phyloP scores from a whole-genome alignment of 2,329 filamentous ascomycete species.

The Neurospora sp. region DNA sequence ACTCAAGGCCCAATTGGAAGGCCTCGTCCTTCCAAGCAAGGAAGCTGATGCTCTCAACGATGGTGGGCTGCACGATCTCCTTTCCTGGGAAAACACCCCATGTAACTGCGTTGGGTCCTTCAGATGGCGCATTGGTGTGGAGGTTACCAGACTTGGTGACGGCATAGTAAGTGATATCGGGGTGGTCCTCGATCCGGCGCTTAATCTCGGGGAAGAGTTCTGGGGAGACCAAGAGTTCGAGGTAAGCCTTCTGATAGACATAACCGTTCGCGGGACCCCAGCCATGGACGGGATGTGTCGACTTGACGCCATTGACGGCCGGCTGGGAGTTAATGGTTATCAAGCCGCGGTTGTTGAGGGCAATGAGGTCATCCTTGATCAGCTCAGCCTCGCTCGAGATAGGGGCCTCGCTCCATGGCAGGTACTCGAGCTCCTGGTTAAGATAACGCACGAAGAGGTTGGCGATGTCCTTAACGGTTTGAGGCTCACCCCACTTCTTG shows the following conservation, averaged over 20 bases:
- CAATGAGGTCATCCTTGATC: slow-evolving; percentile 68
- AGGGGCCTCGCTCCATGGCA: slow-evolving; percentile 90
- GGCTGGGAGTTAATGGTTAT: slow-evolving; percentile 97
- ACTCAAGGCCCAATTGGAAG: slow-evolving; percentile 83
- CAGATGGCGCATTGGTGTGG: slow-evolving; percentile 72
- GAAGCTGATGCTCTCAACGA: slow-evolving; percentile 96
- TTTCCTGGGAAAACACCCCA: slow-evolving; percentile 99
- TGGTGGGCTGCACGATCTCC: slow-evolving; percentile 99
- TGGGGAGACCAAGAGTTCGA: slow-evolving; percentile 82
- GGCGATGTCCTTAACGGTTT: slow-evolving; percentile 68
- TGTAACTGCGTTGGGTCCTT: slow-evolving; percentile 94
- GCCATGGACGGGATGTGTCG: slow-evolving; percentile 74
- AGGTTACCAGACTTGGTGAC: slow-evolving; percentile 77
- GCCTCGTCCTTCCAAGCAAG: slow-evolving; percentile 98
- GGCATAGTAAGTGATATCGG: slow-evolving; percentile 87
- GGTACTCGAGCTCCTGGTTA: slow-evolving; percentile 64
- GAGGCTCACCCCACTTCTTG: slow-evolving; percentile 86
- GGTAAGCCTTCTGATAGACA: slow-evolving; percentile 96
- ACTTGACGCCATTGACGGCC: slow-evolving; percentile 83
- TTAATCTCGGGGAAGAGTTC: slow-evolving; percentile 70
- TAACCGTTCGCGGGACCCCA: slow-evolving; percentile 95
- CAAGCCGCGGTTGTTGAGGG: slow-evolving; percentile 76
- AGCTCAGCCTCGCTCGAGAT: slow-evolving; percentile 74
- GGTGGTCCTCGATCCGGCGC: slow-evolving; percentile 63
- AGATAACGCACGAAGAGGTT: slow-evolving; percentile 80